Base-by-base conservation (phyloP, 108 stramenopile genomes). In the Asterionellopsis glacialis region DNA sequence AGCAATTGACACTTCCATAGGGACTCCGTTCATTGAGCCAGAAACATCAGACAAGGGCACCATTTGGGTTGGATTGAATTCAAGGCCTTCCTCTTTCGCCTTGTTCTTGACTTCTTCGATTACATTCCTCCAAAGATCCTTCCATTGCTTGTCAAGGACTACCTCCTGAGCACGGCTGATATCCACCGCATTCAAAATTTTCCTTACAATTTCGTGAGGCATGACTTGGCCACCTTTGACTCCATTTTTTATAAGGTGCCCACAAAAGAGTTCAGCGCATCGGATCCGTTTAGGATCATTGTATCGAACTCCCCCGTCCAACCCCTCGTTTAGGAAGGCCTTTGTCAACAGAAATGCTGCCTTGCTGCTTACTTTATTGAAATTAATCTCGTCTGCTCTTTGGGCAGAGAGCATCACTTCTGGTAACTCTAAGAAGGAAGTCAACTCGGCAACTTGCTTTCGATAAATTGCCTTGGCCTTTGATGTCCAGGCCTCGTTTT, bases 1-100 rank as follows among this genome's bases (percentile, higher is more conserved):
- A 13, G 76, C 81, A 50, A 82, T 75, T 9, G 76, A 49, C 11
- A 77, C 76, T 18, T 71, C 59, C 76, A 82, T 77, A 19, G 81
- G 81, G 10, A 22, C 43, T 14, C 81, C 81, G 25, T 12, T 22
- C 81, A 82, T 82, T 10, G 65, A 67, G 0, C 81, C 81, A 16
- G 73, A 74, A 1, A 82, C 81, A 50, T 82, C 81, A 0, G 65
- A 59, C 41, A 82, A 33, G 5, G 73, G 55, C 12, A 77, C 73
- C 57, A 77, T 53, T 47, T 77, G 67, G 13, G 70, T 69, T 0
- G 58, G 58, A 59, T 66, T 55, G 43, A 58, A 58, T 1, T 59
- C 72, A 3, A 61, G 4, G 9, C 61, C 67, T 25, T 54, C 65
- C 4, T 54, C 44, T 18, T 57, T 54, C 0, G 67, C 62, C 27